These are phyloP conservation scores for Trifolium subterraneum DNA, from an alignment of 306 rosid species.

Conservation along the genomic window DNA sequence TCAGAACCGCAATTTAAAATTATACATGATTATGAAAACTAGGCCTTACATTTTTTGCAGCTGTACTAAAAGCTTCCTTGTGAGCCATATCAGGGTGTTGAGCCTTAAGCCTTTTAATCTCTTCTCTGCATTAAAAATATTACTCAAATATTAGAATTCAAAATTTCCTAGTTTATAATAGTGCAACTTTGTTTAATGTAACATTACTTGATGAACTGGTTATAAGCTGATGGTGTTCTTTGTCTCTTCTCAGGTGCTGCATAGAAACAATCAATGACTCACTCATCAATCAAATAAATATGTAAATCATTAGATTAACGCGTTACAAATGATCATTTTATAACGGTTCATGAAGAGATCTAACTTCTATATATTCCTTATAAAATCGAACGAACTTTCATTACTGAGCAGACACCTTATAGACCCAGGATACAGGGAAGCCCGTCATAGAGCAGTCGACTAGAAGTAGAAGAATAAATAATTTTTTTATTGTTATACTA, in stretches of 20 bases:
- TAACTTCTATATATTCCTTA: background rate
- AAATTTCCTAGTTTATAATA: background rate
- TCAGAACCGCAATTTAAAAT: background rate
- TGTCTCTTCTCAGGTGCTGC: conserved; percentile 96
- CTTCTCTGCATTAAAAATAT: conserved; percentile 65
- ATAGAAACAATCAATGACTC: conserved; percentile 6
- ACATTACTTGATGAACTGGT: conserved; percentile 84
- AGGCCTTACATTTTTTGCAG: conserved; percentile 78
- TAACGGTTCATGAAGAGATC: background rate
- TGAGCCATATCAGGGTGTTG: conserved; percentile 87
- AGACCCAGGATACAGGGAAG: no score
- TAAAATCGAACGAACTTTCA: no score
- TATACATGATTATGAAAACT: background rate
- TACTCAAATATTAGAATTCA: conserved; percentile 24
- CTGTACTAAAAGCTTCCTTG: conserved; percentile 92
- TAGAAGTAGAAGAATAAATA: no score
- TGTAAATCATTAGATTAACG: background rate
- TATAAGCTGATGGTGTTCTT: conserved; percentile 95
- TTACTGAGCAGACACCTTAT: background rate
- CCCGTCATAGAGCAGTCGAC: no score
- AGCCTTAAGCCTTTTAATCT: conserved; percentile 90
- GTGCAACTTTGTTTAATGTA: conserved; percentile 27
- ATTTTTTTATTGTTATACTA: background rate
- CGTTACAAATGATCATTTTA: background rate
- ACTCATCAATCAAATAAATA: conserved; percentile 22